Base-by-base conservation (phyloP, 1,139 yeast genomes). In the Pichia sp. region DNA sequence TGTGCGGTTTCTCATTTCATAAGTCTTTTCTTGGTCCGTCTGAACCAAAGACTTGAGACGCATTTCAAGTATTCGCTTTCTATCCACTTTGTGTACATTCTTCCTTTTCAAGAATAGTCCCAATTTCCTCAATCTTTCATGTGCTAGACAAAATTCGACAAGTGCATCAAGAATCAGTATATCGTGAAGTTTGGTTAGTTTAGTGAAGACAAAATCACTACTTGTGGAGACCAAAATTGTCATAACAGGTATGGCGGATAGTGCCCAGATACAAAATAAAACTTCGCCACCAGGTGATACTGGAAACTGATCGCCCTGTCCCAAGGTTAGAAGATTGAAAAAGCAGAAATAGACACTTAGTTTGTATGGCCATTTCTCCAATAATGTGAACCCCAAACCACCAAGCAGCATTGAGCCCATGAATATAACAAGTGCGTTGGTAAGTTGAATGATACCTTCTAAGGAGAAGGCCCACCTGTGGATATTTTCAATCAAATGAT, bases 221-320 rank as follows among this genome's bases (percentile, higher is more conserved):
- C 81, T 62, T 38, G 75, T 76, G 2, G 91, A 79, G 25, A 86
- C 75, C 33, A 86, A 64, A 14, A 81, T 78, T 0, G 95, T 82
- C 93, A 86, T 85, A 41, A 85, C 63, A 0, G 96, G 96, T 13
- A 86, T 81, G 0, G 95, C 94, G 6, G 76, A 64, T 17, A 85
- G 56, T 0, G 88, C 81, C 94, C 95, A 86, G 4, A 74, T 58
- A 10, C 83, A 75, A 51, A 85, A 86, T 47, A 85, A 75, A 1
- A 79, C 72, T 30, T 83, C 61, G 0, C 94, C 94, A 7, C 83
- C 76, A 1, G 77, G 60, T 0, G 78, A 57, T 3, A 39, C 42
- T 0, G 94, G 94, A 0, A 76, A 66, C 49, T 63, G 77, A 49
- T 80, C 88, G 22, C 96, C 96, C 57, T 82, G 85, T 0, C 96